A percentile compares a stretch with the other conserved stretches of the same genome.
These are phyloP conservation scores for Debaryomyces udenii DNA, from an alignment of 1,139 yeast genomes.

Conservation along the genomic window DNA sequence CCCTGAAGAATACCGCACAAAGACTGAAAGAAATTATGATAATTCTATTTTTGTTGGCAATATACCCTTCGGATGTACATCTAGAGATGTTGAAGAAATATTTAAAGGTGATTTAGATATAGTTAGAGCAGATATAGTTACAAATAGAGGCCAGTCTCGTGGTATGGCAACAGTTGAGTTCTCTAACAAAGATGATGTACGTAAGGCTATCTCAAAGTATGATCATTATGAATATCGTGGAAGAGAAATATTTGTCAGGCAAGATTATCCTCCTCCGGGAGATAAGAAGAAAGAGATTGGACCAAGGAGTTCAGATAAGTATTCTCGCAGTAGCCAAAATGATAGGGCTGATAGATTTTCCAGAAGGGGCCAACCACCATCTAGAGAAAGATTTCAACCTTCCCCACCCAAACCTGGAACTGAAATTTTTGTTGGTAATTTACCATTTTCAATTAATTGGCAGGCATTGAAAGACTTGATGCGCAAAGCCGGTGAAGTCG, in stretches of 20 bases:
- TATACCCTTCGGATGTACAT: slow-evolving; percentile 65
- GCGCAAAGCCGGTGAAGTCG: slow-evolving; percentile 73
- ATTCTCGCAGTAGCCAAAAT: slow-evolving; percentile 14
- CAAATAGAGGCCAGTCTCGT: slow-evolving; percentile 80
- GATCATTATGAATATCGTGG: slow-evolving; percentile 72
- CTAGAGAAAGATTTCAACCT: slow-evolving; percentile 19
- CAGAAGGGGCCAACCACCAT: slow-evolving; percentile 15
- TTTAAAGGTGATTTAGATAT: slow-evolving; percentile 71
- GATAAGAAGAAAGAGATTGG: slow-evolving; percentile 34
- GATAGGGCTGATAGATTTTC: slow-evolving; percentile 18
- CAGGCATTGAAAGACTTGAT: slow-evolving; percentile 84
- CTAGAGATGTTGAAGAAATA: slow-evolving; percentile 60
- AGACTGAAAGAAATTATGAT: slow-evolving; percentile 65
- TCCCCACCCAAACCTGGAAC: slow-evolving; percentile 46
- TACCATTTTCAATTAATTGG: slow-evolving; percentile 83
- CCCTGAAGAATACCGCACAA: slow-evolving; percentile 36
- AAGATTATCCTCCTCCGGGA: slow-evolving; percentile 78
- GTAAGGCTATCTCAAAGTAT: slow-evolving; percentile 69
- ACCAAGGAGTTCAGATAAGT: slow-evolving; percentile 13
- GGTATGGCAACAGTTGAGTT: slow-evolving; percentile 96
- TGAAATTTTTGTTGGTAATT: slow-evolving; percentile 80
- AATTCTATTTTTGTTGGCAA: slow-evolving; percentile 76
- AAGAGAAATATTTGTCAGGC: slow-evolving; percentile 88
- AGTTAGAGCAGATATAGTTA: slow-evolving; percentile 83
- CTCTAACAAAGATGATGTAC: slow-evolving; percentile 66